These are phyloP conservation scores for Tricholoma saponaceum DNA, from an alignment of 768 basidiomycete genomes.

Conservation along the genomic window DNA sequence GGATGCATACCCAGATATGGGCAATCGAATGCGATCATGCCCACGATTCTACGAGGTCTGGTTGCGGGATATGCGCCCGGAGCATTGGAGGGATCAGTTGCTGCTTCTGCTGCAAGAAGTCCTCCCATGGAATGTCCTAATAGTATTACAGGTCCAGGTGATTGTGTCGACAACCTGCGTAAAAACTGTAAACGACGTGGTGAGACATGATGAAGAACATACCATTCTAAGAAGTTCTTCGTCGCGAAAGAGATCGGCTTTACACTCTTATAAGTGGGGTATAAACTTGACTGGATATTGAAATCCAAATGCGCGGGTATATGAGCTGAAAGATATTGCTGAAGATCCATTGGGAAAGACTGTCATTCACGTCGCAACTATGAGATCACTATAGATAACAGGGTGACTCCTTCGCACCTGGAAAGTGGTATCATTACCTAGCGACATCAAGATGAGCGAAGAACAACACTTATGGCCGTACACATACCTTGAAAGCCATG, in stretches of 20 bases:
- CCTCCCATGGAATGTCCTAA: constrained; percentile 62
- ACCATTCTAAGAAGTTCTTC: constrained; percentile 55
- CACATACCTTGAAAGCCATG: constrained; percentile 53
- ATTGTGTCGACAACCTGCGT: constrained; percentile 49
- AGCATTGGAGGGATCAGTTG: constrained; percentile 37
- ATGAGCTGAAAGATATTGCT: constrained; percentile 32
- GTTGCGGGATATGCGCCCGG: constrained; percentile 18
- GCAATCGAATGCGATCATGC: constrained; percentile 54
- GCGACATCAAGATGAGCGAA: background rate
- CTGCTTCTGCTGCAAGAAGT: constrained; percentile 53
- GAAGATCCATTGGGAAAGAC: constrained; percentile 55
- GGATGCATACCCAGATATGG: constrained; percentile 63
- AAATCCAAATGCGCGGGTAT: constrained; percentile 33
- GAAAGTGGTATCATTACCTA: constrained; percentile 57
- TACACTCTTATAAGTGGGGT: constrained; percentile 58
- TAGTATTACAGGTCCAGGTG: constrained; percentile 51
- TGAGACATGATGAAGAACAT: constrained; percentile 6
- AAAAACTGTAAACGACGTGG: background rate
- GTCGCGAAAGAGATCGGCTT: constrained; percentile 49
- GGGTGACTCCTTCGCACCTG: constrained; percentile 31
- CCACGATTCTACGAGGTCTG: constrained; percentile 42
- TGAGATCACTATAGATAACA: background rate
- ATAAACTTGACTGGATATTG: constrained; percentile 43
- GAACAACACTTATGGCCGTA: background rate
- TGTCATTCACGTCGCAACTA: constrained; percentile 13